These are phyloP conservation scores for Cercospora sojina DNA, from an alignment of 2,329 filamentous ascomycete species.

Conservation along the genomic window DNA sequence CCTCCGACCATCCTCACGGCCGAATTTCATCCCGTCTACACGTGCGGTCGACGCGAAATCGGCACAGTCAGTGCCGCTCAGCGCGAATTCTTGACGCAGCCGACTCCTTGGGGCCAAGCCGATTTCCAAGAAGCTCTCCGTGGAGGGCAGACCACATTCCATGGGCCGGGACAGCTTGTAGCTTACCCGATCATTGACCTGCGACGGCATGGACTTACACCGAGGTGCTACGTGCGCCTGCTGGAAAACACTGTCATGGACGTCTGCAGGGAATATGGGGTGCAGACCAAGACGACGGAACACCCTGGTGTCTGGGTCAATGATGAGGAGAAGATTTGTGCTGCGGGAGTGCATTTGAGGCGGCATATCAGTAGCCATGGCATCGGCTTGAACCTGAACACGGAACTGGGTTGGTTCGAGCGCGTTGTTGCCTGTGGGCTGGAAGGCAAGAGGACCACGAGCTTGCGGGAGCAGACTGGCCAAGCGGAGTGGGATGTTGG, in stretches of 20 bases:
- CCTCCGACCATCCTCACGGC: constrained; percentile 75
- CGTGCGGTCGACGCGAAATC: constrained; percentile 78
- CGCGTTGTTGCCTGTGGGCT: constrained; percentile 90
- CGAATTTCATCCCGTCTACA: constrained; percentile 79
- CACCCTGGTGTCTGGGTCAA: constrained; percentile 80
- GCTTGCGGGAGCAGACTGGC: constrained; percentile 59
- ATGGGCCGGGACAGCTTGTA: constrained; percentile 88
- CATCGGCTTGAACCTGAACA: constrained; percentile 73
- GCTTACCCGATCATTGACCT: constrained; percentile 92
- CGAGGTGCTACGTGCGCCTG: constrained; percentile 73
- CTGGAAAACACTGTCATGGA: constrained; percentile 75
- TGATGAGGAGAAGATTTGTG: constrained; percentile 72
- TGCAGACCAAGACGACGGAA: constrained; percentile 63
- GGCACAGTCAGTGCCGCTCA: constrained; percentile 51
- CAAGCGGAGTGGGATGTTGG: constrained; percentile 37
- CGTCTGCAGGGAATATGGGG: constrained; percentile 59
- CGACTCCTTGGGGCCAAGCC: constrained; percentile 46
- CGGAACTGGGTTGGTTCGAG: constrained; percentile 62
- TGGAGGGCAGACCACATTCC: constrained; percentile 90
- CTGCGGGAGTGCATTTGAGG: constrained; percentile 86
- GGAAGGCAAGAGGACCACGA: constrained; percentile 76
- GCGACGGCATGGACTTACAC: constrained; percentile 63
- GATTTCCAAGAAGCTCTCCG: constrained; percentile 71
- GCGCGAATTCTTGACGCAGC: constrained; percentile 41
- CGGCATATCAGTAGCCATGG: constrained; percentile 82